A percentile compares a stretch with the other conserved stretches of the same genome.
These are phyloP conservation scores for Trypanosoma grayi DNA, from an alignment of 208 protist genomes.

Conservation along the genomic window DNA sequence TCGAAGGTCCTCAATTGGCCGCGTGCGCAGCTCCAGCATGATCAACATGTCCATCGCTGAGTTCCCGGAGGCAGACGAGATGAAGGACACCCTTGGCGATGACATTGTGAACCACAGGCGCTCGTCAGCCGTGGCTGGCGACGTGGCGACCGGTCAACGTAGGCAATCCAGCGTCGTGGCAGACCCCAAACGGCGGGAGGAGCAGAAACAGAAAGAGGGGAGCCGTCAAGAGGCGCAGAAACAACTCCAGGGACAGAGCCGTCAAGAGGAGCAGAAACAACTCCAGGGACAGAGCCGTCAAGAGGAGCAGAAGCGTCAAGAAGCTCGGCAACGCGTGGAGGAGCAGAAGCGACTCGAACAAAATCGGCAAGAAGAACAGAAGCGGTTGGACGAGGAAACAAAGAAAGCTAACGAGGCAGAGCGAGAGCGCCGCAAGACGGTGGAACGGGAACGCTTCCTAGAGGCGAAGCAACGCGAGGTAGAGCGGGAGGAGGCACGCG, in stretches of 20 bases:
- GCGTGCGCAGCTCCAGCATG: constrained; percentile 28
- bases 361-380: too few relatives aligned
- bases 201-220: not conserved
- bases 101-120: not conserved
- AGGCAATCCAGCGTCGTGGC: constrained; percentile 1
- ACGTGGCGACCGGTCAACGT: not conserved
- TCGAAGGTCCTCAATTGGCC: constrained; percentile 31
- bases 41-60: constrained; percentile 54
- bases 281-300: constrained; percentile 31
- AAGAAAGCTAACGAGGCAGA: constrained; percentile 44
- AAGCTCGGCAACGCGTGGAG: constrained; percentile 26
- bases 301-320: constrained; percentile 20
- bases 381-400: constrained; percentile 29
- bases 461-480: constrained; percentile 29
- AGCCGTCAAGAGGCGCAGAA: not conserved
- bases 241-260: too few relatives aligned
- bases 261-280: not conserved
- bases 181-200: too few relatives aligned
- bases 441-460: constrained; percentile 39
- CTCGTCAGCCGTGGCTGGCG: not conserved
- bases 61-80: constrained; percentile 61
- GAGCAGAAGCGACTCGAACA: constrained; percentile 30
- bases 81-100: constrained; percentile 23
- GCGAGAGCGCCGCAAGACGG: constrained; percentile 27
- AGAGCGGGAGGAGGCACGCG: constrained; percentile 42